Conservation (phyloP, 805 yeast genomes). For the Hanseniaspora pseudoguilliermondii region DNA sequence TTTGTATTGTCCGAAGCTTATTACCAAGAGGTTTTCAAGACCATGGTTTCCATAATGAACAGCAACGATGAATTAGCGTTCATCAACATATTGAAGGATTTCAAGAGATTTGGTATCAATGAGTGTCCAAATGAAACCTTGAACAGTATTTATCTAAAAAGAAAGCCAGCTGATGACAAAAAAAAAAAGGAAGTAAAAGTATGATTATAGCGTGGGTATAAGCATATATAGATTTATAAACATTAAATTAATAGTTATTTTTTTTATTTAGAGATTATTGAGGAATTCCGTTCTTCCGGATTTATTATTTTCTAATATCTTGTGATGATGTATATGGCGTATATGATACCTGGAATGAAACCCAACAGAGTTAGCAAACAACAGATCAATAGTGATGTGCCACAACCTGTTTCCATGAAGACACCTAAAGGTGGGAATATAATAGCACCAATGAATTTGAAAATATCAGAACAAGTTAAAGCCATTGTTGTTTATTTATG, state of each 20-base stretch:
- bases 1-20: constrained; percentile 47
- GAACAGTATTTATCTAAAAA: constrained; percentile 7
- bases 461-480: constrained; percentile 12
- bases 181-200: constrained; percentile 15
- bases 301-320: constrained; percentile 15
- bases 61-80: constrained; percentile 28
- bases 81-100: constrained; percentile 40
- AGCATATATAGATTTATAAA: too few species aligned
- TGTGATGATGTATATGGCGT: constrained; percentile 42
- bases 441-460: constrained; percentile 24
- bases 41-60: constrained; percentile 25
- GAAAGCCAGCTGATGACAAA: constrained; percentile 8
- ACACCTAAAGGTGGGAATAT: constrained; percentile 49
- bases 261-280: background rate
- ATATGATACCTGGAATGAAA: constrained; percentile 59
- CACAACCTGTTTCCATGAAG: constrained; percentile 40
- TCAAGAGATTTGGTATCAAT: constrained; percentile 54
- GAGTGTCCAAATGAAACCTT: constrained; percentile 31
- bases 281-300: background rate
- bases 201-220: too few species aligned
- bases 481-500: constrained; percentile 2
- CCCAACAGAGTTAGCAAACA: constrained; percentile 53
- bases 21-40: constrained; percentile 36
- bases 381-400: constrained; percentile 30
- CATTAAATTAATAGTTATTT: too few species aligned